These are phyloP conservation scores for Phytophthora quininea DNA, from an alignment of 352 stramenopile species.

Conservation along the genomic window DNA sequence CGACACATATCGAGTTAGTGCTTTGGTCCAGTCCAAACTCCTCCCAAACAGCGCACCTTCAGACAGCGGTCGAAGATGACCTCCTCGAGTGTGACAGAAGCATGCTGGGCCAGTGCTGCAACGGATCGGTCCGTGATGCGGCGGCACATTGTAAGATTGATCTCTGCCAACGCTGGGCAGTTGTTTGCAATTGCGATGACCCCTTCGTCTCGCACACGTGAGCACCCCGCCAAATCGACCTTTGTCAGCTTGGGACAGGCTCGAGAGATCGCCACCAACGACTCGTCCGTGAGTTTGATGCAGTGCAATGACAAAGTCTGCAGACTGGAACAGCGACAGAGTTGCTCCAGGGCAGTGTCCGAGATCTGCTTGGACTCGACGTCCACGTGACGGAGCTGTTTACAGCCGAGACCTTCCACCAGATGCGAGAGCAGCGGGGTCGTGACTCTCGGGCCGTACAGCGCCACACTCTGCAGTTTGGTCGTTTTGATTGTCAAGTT, in stretches of 20 bases:
- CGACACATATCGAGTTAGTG: constrained; percentile 1
- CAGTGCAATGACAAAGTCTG: constrained; percentile 58
- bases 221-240: constrained; percentile 80
- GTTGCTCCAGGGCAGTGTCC: constrained; percentile 43
- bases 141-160: constrained; percentile 87
- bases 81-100: constrained; percentile 37
- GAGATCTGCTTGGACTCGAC: constrained; percentile 82
- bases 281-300: constrained; percentile 73
- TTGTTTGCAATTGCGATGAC: constrained; percentile 69
- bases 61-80: constrained; percentile 69
- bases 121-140: constrained; percentile 75
- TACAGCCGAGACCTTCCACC: constrained; percentile 41
- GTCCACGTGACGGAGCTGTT: constrained; percentile 49
- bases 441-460: constrained; percentile 70
- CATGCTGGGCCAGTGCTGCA: constrained; percentile 51
- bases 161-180: constrained; percentile 45
- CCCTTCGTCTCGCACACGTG: constrained; percentile 76
- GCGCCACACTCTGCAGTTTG: constrained; percentile 50
- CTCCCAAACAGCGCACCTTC: constrained; percentile 41
- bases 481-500: constrained; percentile 21
- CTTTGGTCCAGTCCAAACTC: not conserved
- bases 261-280: constrained; percentile 50
- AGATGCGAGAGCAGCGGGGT: constrained; percentile 47
- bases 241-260: constrained; percentile 43
- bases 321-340: constrained; percentile 47